phyloP scores from a whole-genome alignment of 768 basidiomycete species.

The Chalciporus piperatus region DNA sequence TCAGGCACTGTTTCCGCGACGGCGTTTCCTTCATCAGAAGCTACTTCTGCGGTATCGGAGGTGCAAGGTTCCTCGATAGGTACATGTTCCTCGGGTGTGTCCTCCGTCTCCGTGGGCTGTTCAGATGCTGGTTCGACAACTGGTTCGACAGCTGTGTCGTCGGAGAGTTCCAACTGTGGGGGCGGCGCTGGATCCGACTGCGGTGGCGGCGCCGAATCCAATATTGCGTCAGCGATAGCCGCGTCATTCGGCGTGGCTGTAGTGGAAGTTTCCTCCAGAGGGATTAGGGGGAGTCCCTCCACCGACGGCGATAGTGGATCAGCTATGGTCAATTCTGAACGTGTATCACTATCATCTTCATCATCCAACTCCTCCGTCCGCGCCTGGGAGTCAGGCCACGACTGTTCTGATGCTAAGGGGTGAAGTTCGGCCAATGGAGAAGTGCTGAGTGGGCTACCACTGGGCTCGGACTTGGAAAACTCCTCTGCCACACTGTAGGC shows the following conservation, averaged over 20 bases:
- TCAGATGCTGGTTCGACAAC: conserved; percentile 10
- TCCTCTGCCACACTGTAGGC: conserved; percentile 39
- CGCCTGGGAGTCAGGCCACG: conserved; percentile 14
- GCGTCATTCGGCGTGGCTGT: neutral
- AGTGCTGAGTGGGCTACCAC: conserved; percentile 6
- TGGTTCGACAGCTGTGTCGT: conserved; percentile 8
- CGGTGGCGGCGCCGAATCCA: neutral
- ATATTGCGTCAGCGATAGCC: neutral
- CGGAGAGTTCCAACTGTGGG: neutral
- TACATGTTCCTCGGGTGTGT: neutral
- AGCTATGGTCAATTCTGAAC: conserved; percentile 17
- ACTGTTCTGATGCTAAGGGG: neutral
- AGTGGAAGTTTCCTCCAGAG: conserved; percentile 19
- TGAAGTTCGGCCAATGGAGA: conserved; percentile 13
- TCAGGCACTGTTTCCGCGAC: conserved; percentile 5
- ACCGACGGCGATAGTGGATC: conserved; percentile 27
- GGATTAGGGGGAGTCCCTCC: conserved; percentile 25
- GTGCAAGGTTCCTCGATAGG: conserved; percentile 1
- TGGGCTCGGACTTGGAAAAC: conserved; percentile 25
- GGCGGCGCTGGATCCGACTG: conserved; percentile 3
- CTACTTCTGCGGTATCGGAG: conserved; percentile 4
- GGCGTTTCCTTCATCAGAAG: conserved; percentile 7
- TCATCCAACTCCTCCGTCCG: conserved; percentile 13
- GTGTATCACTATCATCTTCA: conserved; percentile 15
- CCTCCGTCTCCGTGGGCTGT: conserved; percentile 1